A percentile compares a stretch with the other conserved stretches of the same genome.
phyloP scores from a whole-genome alignment of 73 alveolate species.

The Paramecium pentaurelia region DNA sequence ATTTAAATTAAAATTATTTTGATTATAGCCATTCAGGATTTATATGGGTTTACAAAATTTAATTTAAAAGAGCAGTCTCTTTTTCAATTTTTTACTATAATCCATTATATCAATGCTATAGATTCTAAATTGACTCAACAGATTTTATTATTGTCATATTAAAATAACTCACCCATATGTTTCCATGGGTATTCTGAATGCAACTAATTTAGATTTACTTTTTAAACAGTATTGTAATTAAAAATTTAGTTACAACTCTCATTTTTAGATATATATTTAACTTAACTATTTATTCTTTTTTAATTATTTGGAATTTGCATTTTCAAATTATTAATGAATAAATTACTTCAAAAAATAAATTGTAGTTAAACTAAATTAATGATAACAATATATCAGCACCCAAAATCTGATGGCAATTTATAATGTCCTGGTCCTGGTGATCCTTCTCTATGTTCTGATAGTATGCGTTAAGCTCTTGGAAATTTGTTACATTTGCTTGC shows the following conservation, averaged over 20 bases:
- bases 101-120: neutral
- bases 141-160: neutral
- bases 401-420: conserved; percentile 54
- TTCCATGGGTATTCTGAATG: neutral
- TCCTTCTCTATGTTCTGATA: neutral
- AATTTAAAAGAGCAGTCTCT: neutral
- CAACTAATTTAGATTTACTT: neutral
- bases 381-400: neutral
- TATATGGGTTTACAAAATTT: neutral
- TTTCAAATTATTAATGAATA: neutral
- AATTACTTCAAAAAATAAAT: neutral
- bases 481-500: conserved; percentile 15
- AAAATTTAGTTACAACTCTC: neutral
- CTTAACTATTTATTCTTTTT: neutral
- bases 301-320: neutral
- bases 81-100: neutral
- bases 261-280: neutral
- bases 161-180: neutral
- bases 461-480: neutral
- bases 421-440: conserved; percentile 63
- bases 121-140: neutral
- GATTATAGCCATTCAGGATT: neutral
- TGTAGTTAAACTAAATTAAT: neutral
- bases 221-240: neutral
- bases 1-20: neutral